Conservation (phyloP, 169 alveolate genomes). For the Plasmodium gaboni region DNA sequence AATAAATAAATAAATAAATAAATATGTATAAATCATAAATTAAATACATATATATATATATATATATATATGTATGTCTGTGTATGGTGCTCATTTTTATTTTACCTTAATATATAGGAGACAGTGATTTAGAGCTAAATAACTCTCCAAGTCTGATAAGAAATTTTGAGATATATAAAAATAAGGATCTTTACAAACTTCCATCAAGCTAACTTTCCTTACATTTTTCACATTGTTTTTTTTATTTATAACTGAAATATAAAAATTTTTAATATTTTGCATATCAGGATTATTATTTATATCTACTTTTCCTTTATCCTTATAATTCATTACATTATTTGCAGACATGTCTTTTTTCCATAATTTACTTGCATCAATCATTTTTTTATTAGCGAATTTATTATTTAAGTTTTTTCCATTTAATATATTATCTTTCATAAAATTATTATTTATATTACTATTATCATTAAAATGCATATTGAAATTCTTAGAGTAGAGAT, state of each 20-base stretch:
- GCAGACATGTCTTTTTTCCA: neutral
- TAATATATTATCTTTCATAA: neutral
- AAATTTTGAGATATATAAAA: constrained; percentile 48
- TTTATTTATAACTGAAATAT: constrained; percentile 38
- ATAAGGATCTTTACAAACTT: constrained; percentile 20
- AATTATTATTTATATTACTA: neutral
- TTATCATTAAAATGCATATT: neutral
- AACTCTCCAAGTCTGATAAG: constrained; percentile 50
- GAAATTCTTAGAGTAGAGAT: neutral
- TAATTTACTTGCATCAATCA: neutral
- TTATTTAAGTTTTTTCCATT: neutral
- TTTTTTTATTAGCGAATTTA: neutral
- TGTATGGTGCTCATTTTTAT: neutral
- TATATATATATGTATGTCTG: neutral
- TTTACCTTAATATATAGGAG: constrained; percentile 63
- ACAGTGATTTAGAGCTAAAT: constrained; percentile 56
- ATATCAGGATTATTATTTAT: neutral
- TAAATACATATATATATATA: neutral
- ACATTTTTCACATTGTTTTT: constrained; percentile 52
- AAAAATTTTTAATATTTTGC: constrained; percentile 30
- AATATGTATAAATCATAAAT: neutral
- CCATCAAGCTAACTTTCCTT: constrained; percentile 57
- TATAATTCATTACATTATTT: neutral
- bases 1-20: no score
- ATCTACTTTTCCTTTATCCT: neutral